These are phyloP conservation scores for Phaeoacremonium minimum DNA, from an alignment of 2,329 filamentous ascomycete species.

Conservation along the genomic window DNA sequence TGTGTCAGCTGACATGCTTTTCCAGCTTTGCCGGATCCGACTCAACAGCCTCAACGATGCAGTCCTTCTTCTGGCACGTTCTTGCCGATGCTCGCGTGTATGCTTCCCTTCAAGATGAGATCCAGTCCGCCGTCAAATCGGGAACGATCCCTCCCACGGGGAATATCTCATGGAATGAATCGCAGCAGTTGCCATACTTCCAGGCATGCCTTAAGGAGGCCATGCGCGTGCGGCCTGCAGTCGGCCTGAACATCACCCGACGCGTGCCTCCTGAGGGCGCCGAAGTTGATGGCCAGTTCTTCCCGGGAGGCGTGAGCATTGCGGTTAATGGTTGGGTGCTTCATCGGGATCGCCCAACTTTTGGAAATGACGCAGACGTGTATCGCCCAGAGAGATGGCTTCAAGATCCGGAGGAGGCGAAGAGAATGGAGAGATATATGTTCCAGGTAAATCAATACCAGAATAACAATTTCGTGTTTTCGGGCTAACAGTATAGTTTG, in stretches of 20 bases:
- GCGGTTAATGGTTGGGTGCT: slow-evolving; percentile 53
- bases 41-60: slow-evolving; percentile 56
- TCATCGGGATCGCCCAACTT: slow-evolving; percentile 40
- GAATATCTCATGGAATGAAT: slow-evolving; percentile 42
- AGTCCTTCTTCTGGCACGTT: slow-evolving; percentile 49
- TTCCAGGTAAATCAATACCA: slow-evolving; percentile 37
- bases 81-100: slow-evolving; percentile 39
- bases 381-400: slow-evolving; percentile 54
- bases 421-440: slow-evolving; percentile 50
- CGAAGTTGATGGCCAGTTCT: slow-evolving; percentile 43
- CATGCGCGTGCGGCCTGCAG: slow-evolving; percentile 51
- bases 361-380: slow-evolving; percentile 45
- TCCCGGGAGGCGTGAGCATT: slow-evolving; percentile 47
- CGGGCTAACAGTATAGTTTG: slow-evolving; percentile 33
- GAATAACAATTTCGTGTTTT: background rate
- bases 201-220: slow-evolving; percentile 54
- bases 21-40: slow-evolving; percentile 56
- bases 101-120: slow-evolving; percentile 32
- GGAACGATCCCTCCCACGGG: slow-evolving; percentile 29
- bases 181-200: slow-evolving; percentile 46
- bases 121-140: slow-evolving; percentile 32
- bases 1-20: slow-evolving; percentile 1
- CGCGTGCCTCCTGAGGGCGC: slow-evolving; percentile 45
- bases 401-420: slow-evolving; percentile 34
- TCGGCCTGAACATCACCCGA: slow-evolving; percentile 50